Evolutionary conservation across 176 grass and related monocot genomes (phyloP).

Genomic region (Tillandsia leiboldiana): DNA sequence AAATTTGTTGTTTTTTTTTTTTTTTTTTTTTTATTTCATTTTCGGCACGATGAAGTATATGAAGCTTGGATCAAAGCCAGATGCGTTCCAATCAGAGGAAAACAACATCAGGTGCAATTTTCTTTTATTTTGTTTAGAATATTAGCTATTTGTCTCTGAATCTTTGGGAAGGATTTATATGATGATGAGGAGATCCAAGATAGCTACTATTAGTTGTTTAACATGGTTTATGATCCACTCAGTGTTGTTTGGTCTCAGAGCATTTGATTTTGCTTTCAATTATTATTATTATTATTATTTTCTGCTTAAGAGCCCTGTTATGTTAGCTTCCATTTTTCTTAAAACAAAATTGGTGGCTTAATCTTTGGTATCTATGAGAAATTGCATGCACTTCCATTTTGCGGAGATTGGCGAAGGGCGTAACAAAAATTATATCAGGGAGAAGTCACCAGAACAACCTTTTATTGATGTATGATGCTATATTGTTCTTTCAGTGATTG

Average conservation of each 20-base stretch:
- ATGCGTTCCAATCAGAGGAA: slow-evolving; percentile 78
- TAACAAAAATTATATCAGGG: too few relatives aligned
- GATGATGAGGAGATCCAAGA: background rate
- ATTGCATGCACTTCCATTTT: too few relatives aligned
- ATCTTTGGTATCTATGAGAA: too few relatives aligned
- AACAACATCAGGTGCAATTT: slow-evolving; percentile 45
- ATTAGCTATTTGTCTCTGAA: background rate
- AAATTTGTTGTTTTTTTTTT: slow-evolving; percentile 1
- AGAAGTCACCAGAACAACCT: too few relatives aligned
- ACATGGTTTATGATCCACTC: background rate
- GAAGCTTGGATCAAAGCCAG: slow-evolving; percentile 97
- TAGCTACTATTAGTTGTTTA: background rate
- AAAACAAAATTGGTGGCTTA: too few relatives aligned
- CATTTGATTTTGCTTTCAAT: background rate
- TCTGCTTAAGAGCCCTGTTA: too few relatives aligned
- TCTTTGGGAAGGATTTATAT: background rate
- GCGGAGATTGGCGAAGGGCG: too few relatives aligned
- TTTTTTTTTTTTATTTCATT: slow-evolving; percentile 5
- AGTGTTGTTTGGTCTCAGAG: background rate
- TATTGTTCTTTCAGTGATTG: too few relatives aligned
- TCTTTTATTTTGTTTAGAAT: background rate
- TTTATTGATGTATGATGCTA: too few relatives aligned
- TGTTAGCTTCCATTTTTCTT: too few relatives aligned
- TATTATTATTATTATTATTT: slow-evolving; percentile 7
- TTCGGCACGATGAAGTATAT: slow-evolving; percentile 85